A percentile compares a stretch with the other conserved stretches of the same genome.
Conservation (phyloP, 805 yeast genomes). For the Priceomyces carsonii region DNA sequence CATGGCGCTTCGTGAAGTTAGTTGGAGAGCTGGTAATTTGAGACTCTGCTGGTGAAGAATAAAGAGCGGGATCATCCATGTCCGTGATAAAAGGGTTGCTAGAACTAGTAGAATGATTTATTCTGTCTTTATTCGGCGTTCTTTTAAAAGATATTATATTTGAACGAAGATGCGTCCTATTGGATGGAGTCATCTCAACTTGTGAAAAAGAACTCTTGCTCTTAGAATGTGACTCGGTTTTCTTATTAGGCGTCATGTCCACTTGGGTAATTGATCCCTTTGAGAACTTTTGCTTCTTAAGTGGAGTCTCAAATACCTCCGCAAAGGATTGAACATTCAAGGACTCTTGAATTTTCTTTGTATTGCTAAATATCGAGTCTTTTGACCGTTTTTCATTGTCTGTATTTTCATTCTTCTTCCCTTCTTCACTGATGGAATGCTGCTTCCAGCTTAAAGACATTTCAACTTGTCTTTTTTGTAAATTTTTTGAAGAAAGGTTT, state of each 20-base stretch:
- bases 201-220: slow-evolving; percentile 18
- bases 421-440: slow-evolving; percentile 3
- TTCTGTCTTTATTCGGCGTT: slow-evolving; percentile 3
- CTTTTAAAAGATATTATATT: not conserved
- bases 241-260: slow-evolving; percentile 1
- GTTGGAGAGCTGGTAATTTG: not conserved
- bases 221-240: slow-evolving; percentile 5
- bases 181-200: slow-evolving; percentile 31
- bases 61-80: too few species aligned
- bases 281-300: slow-evolving; percentile 12
- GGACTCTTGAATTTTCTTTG: slow-evolving; percentile 21
- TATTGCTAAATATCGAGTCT: slow-evolving; percentile 26
- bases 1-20: slow-evolving; percentile 1
- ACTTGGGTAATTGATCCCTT: slow-evolving; percentile 1
- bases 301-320: slow-evolving; percentile 29
- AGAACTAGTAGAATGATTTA: too few species aligned
- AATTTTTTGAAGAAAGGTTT: slow-evolving; percentile 36
- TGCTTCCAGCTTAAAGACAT: slow-evolving; percentile 21
- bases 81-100: too few species aligned
- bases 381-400: not conserved
- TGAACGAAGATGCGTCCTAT: too few species aligned
- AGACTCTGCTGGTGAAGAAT: too few species aligned
- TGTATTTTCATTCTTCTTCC: not conserved
- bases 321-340: slow-evolving; percentile 9
- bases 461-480: slow-evolving; percentile 43